Conservation (phyloP, 140 eudicot species). For the Flaveria floridana region DNA sequence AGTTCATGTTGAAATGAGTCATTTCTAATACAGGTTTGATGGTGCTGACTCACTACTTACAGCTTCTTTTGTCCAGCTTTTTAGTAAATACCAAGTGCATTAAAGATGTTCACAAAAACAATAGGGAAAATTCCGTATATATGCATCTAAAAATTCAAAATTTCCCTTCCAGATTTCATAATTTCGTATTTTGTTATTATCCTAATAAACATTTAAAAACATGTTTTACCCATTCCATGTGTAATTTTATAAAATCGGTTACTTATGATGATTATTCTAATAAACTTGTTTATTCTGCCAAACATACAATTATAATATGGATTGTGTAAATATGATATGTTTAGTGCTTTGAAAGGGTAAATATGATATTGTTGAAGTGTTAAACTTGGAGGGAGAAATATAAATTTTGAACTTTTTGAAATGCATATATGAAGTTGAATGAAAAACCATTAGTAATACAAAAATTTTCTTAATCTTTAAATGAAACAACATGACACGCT, state of each 20-base stretch:
- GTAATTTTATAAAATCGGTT: too few relatives aligned
- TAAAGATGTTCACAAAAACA: not conserved
- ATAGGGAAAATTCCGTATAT: not conserved
- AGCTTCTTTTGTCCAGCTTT: not conserved
- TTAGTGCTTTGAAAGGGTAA: not conserved
- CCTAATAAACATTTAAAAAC: not conserved
- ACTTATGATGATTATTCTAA: not conserved
- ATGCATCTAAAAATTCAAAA: not conserved
- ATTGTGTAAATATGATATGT: not conserved
- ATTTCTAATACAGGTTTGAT: not conserved
- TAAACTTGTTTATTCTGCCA: not conserved
- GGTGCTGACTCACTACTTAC: not conserved
- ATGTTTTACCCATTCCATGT: not conserved
- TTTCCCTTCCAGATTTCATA: not conserved
- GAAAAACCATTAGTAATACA: not conserved
- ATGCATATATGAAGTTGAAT: not conserved
- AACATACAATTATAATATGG: not conserved
- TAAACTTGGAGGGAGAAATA: not conserved
- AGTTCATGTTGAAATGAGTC: not conserved
- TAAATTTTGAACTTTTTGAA: constrained; percentile 2
- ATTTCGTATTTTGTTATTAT: not conserved
- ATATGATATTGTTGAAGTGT: not conserved
- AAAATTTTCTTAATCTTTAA: not conserved
- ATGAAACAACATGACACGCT: not conserved
- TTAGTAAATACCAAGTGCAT: not conserved